Evolutionary conservation across 768 basidiomycete species (phyloP), one percentile per base, ranked within the genome.

Genomic region (Auriscalpium microsporum): DNA sequence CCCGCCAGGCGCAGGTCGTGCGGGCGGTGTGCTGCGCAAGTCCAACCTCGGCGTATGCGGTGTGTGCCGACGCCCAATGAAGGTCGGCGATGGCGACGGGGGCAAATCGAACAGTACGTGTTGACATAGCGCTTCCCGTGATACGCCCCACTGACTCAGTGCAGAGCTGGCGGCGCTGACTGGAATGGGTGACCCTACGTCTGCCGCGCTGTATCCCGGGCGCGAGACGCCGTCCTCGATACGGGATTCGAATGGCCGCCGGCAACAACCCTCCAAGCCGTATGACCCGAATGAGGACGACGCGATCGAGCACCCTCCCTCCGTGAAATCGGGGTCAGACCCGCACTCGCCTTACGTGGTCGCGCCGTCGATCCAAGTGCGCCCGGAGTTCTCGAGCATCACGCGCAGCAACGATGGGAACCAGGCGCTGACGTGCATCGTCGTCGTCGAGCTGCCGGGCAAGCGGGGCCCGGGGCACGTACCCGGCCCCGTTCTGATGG

Each of bases 21-120:
- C 77, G 50, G 68, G 82, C 51, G 35, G 67, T 67, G 68, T 81
- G 8, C 77, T 87, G 28, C 75, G 82, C 69, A 83, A 88, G 72
- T 75, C 88, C 47, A 87, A 90, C 66, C 74, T 96, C 21, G 96
- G 96, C 17, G 90, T 99, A 16, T 99, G 96, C 62, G 96, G 96
- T 40, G 93, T 98, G 2, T 99, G 96, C 67, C 79, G 96, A 63
- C 80, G 94, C 35, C 94, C 94, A 16, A 98, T 99, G 96, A 93
- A 93, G 66, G 79, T 99, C 14, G 87, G 86, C 21, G 93, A 95
- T 56, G 87, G 88, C 23, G 90, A 91, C 64, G 80, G 82, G 10
- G 83, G 84, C 56, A 91, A 89, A 73, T 86, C 81, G 36, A 95
- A 94, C 75, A 98, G 95, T 96, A 59, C 64, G 74, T 73, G 10